A percentile compares a stretch with the other conserved stretches of the same genome.
Conservation (phyloP, 495 filamentous ascomycete genomes). For the Pyrenula aspistea region DNA sequence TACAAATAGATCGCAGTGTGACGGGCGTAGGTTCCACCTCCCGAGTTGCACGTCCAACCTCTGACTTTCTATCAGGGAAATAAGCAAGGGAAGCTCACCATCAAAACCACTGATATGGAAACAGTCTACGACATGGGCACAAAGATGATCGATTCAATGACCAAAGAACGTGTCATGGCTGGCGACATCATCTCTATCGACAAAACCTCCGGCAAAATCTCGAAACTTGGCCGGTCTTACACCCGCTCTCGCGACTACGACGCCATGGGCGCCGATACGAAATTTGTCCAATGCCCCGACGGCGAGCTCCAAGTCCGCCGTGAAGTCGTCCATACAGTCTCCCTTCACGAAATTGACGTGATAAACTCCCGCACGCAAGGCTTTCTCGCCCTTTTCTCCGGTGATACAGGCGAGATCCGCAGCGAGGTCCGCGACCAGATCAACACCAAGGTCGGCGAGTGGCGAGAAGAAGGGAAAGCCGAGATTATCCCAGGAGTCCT, state of each 20-base stretch:
- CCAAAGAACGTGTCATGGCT: constrained; percentile 95
- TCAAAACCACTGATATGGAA: constrained; percentile 99
- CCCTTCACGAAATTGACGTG: constrained; percentile 95
- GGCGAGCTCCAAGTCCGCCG: constrained; percentile 95
- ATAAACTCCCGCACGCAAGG: constrained; percentile 97
- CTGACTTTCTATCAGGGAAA: constrained; percentile 40
- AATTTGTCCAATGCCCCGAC: constrained; percentile 97
- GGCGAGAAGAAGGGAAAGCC: constrained; percentile 98
- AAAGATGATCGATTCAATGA: constrained; percentile 99
- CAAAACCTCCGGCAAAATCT: constrained; percentile 94
- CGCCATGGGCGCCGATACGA: constrained; percentile 96
- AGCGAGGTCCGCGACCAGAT: constrained; percentile 97
- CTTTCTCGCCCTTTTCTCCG: constrained; percentile 90
- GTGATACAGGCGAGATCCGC: constrained; percentile 95
- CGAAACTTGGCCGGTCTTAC: constrained; percentile 87
- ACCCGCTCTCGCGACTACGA: constrained; percentile 94
- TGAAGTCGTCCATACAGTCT: constrained; percentile 94
- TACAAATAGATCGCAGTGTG: constrained; percentile 95
- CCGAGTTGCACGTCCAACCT: neutral
- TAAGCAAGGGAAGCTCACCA: constrained; percentile 97
- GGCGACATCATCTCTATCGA: constrained; percentile 98
- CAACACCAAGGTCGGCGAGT: constrained; percentile 94
- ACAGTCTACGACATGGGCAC: constrained; percentile 98
- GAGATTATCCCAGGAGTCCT: constrained; percentile 95
- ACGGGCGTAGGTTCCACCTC: constrained; percentile 52